Evolutionary conservation across 2,329 filamentous ascomycete species (phyloP).

Genomic region (Calonectria henricotiae): DNA sequence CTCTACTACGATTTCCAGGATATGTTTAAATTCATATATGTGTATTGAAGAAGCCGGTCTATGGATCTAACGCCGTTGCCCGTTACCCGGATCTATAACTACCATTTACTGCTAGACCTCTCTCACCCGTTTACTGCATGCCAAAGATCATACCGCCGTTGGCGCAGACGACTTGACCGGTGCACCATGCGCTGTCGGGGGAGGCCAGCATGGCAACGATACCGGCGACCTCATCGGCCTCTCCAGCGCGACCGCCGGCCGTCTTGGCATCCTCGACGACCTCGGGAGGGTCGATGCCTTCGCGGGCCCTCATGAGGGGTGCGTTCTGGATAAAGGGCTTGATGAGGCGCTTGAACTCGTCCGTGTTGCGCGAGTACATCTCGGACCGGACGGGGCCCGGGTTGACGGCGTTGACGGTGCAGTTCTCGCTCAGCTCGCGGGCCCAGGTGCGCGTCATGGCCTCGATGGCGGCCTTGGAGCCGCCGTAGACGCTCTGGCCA

Average conservation of each 20-base stretch:
- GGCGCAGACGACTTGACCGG: conserved; percentile 52
- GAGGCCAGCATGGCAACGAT: conserved; percentile 51
- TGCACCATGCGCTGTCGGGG: conserved; percentile 52
- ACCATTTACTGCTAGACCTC: not conserved
- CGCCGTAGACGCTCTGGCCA: conserved; percentile 69
- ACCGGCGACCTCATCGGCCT: conserved; percentile 50
- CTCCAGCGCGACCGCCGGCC: conserved; percentile 49
- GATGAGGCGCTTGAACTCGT: conserved; percentile 52
- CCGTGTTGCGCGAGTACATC: conserved; percentile 62
- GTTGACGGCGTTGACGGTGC: conserved; percentile 71
- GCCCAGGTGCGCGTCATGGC: conserved; percentile 72
- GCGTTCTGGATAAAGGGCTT: conserved; percentile 54
- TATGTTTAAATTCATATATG: conserved; percentile 16
- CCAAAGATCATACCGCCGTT: conserved; percentile 54
- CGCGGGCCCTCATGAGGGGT: conserved; percentile 49
- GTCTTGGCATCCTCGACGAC: conserved; percentile 52
- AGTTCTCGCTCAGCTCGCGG: conserved; percentile 67
- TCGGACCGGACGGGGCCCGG: conserved; percentile 69
- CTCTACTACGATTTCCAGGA: not conserved
- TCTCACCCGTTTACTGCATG: conserved; percentile 46
- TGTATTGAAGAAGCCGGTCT: conserved; percentile 36
- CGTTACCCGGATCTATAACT: conserved; percentile 31
- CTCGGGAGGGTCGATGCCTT: conserved; percentile 48
- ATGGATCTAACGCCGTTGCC: conserved; percentile 42
- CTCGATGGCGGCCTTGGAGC: conserved; percentile 70